phyloP scores from a whole-genome alignment of 169 alveolate genomes.

The Cytauxzoon felis region DNA sequence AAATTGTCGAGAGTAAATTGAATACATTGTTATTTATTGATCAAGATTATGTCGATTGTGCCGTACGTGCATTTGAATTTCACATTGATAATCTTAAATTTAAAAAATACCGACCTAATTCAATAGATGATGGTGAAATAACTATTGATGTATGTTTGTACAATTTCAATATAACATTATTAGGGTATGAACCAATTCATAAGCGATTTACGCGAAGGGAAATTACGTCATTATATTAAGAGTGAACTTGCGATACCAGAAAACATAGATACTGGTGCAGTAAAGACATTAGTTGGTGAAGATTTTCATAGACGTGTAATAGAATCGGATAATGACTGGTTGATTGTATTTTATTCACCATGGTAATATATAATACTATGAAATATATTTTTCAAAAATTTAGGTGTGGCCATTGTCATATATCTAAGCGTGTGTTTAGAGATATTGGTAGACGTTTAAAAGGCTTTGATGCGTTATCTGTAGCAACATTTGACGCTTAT shows the following conservation, averaged over 20 bases:
- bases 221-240: slow-evolving; percentile 40
- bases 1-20: slow-evolving; percentile 35
- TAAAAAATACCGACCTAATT: slow-evolving; percentile 38
- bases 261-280: slow-evolving; percentile 42
- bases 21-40: slow-evolving; percentile 42
- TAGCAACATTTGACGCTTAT: slow-evolving; percentile 59
- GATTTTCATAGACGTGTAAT: slow-evolving; percentile 55
- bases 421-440: slow-evolving; percentile 46
- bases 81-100: slow-evolving; percentile 41
- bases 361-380: slow-evolving; percentile 15
- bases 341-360: slow-evolving; percentile 44
- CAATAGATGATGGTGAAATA: slow-evolving; percentile 12
- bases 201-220: slow-evolving; percentile 30
- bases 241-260: slow-evolving; percentile 47
- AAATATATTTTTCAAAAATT: neutral
- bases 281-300: slow-evolving; percentile 56
- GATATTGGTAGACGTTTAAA: slow-evolving; percentile 50
- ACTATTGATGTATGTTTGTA: slow-evolving; percentile 10
- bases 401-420: slow-evolving; percentile 66
- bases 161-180: neutral
- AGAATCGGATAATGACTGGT: slow-evolving; percentile 41
- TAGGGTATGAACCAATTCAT: slow-evolving; percentile 34
- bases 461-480: neutral
- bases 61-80: slow-evolving; percentile 54
- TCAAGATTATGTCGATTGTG: slow-evolving; percentile 50